A percentile compares a stretch with the other conserved stretches of the same genome.
Evolutionary conservation across 2,329 filamentous ascomycete genomes (phyloP).

Genomic region (Alternaria arbusti): DNA sequence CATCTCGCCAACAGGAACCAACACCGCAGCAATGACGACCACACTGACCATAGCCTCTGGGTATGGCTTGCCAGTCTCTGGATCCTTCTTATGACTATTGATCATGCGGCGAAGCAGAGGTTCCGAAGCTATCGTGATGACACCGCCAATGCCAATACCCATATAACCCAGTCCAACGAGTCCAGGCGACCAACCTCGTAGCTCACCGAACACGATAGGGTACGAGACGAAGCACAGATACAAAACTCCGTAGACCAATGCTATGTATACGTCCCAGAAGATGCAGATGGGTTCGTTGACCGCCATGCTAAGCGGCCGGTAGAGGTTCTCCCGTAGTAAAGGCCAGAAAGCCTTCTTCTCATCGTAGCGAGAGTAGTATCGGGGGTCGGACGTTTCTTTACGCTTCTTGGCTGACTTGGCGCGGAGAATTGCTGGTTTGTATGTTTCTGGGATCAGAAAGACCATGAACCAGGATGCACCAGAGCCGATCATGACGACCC

Average conservation of each 20-base stretch:
- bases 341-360: slow-evolving; percentile 68
- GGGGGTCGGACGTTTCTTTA: slow-evolving; percentile 74
- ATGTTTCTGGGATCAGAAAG: slow-evolving; percentile 76
- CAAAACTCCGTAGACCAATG: slow-evolving; percentile 82
- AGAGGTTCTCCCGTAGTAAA: slow-evolving; percentile 76
- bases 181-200: slow-evolving; percentile 78
- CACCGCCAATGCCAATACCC: slow-evolving; percentile 68
- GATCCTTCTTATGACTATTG: slow-evolving; percentile 75
- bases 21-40: slow-evolving; percentile 77
- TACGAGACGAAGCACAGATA: slow-evolving; percentile 93
- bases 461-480: slow-evolving; percentile 68
- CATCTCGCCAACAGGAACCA: slow-evolving; percentile 79
- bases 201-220: slow-evolving; percentile 78
- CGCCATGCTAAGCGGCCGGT: slow-evolving; percentile 77
- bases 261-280: slow-evolving; percentile 73
- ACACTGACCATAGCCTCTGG: slow-evolving; percentile 84
- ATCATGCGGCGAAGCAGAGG: slow-evolving; percentile 79
- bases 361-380: slow-evolving; percentile 83
- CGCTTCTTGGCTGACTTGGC: slow-evolving; percentile 73
- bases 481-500: slow-evolving; percentile 68
- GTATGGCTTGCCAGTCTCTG: slow-evolving; percentile 72
- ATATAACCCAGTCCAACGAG: slow-evolving; percentile 78
- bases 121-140: slow-evolving; percentile 60
- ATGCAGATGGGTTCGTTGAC: slow-evolving; percentile 87
- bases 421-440: slow-evolving; percentile 72